Base-by-base conservation (phyloP, 257 asterid genomes). In the Primulina huaijiensis region DNA sequence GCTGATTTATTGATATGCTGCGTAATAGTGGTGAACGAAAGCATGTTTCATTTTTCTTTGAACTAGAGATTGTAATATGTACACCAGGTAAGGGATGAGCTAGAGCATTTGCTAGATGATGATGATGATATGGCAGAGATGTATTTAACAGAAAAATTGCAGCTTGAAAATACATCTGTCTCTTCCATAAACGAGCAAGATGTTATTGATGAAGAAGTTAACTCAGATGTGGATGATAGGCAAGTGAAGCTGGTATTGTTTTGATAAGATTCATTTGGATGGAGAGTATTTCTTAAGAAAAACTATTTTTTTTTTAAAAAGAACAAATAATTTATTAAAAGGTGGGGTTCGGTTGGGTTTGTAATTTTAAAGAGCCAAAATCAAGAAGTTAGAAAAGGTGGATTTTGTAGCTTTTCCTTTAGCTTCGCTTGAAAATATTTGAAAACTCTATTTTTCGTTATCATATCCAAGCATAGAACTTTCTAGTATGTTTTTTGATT, bases 91-190 rank as follows among this genome's bases (percentile, higher is more conserved):
- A 83, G 96, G 70, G 98, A 90, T 78, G 98, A 93, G 81, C 73
- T 93, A 75, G 98, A 93, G 83, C 96, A 92, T 84, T 83, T 92
- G 84, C 90, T 92, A 11, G 97, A 92, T 33, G 98, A 92, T 62
- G 97, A 92, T 40, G 97, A 90, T 50, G 98, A 92, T 70, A 90
- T 92, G 97, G 98, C 97, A 14, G 98, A 90, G 84, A 92, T 92
- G 98, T 92, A 90, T 82, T 82, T 92, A 75, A 92, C 96, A 7
- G 98, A 92, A 11, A 92, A 92, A 81, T 85, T 86, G 60, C 82
- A 84, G 75, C 97, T 87, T 8, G 95, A 83, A 35, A 72, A 76
- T 65, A 83, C 96, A 9, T 74, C 98, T 20, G 71, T 86, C 71
- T 74, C 94, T 70, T 85, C 92, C 8, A 67, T 81, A 50, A 79